phyloP scores from a whole-genome alignment of 192 early-diverging fungal genomes.

The Coemansia sp. region DNA sequence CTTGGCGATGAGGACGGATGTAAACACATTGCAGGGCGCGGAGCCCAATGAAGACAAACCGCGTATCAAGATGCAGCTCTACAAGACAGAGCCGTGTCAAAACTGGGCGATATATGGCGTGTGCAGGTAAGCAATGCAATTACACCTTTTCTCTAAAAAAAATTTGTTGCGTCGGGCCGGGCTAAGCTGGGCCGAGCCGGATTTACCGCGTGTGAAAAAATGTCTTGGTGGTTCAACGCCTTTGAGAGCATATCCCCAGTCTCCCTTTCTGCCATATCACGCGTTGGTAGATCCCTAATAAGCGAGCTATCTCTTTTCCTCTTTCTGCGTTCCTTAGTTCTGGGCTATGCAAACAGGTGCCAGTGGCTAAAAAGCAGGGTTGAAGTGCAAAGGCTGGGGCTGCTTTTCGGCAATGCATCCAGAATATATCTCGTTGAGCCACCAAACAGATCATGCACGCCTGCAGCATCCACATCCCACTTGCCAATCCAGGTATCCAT shows the following conservation, averaged over 20 bases:
- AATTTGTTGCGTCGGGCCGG: background rate
- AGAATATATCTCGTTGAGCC: background rate
- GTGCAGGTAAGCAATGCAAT: slow-evolving; percentile 56
- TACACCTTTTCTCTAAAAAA: background rate
- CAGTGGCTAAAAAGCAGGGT: background rate
- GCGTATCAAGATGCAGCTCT: slow-evolving; percentile 56
- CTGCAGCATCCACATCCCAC: background rate
- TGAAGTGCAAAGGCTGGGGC: background rate
- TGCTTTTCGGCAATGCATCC: background rate
- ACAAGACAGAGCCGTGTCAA: slow-evolving; percentile 77
- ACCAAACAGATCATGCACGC: background rate
- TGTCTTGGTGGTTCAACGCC: background rate
- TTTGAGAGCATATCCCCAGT: background rate
- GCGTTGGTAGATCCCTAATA: slow-evolving; percentile 13
- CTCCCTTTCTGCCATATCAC: slow-evolving; percentile 1
- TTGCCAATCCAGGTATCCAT: background rate
- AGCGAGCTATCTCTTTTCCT: background rate
- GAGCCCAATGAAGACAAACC: slow-evolving; percentile 23
- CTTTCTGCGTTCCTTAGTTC: background rate
- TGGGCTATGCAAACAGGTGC: background rate
- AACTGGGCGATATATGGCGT: slow-evolving; percentile 48
- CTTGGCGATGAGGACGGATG: slow-evolving; percentile 5
- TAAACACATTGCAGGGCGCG: slow-evolving; percentile 7
- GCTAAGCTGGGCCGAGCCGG: background rate
- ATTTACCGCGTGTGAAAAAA: background rate